These are phyloP conservation scores for Polyporus tsugae DNA, from an alignment of 1,284 basidiomycete species.

Conservation along the genomic window DNA sequence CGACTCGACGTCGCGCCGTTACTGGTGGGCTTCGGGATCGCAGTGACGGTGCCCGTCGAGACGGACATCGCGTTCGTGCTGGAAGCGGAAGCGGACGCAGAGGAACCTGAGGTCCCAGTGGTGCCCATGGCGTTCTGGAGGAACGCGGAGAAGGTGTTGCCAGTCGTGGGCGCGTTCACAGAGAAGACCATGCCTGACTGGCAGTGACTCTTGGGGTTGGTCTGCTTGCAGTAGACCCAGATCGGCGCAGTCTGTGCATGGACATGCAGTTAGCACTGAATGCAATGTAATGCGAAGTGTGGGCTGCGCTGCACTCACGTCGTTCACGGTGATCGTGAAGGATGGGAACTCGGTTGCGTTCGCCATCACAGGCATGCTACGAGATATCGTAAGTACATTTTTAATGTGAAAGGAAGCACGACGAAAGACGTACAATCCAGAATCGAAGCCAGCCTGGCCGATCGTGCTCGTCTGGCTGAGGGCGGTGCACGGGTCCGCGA, in stretches of 20 bases:
- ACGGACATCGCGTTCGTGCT: slow-evolving; percentile 17
- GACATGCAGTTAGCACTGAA: slow-evolving; percentile 5
- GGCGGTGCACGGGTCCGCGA: slow-evolving; percentile 61
- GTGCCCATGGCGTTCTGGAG: slow-evolving; percentile 44
- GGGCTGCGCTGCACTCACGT: slow-evolving; percentile 45
- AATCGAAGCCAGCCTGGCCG: slow-evolving; percentile 65
- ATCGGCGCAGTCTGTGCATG: slow-evolving; percentile 52
- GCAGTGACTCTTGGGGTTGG: slow-evolving; percentile 57
- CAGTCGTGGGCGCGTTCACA: slow-evolving; percentile 62
- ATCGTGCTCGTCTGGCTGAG: slow-evolving; percentile 55
- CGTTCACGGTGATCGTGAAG: slow-evolving; percentile 63
- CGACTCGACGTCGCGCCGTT: slow-evolving; percentile 14
- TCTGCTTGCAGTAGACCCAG: slow-evolving; percentile 71
- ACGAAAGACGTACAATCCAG: slow-evolving; percentile 59
- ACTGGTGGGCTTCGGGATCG: not conserved
- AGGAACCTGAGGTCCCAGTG: slow-evolving; percentile 14
- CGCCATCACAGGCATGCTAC: slow-evolving; percentile 58
- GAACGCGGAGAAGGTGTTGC: slow-evolving; percentile 69
- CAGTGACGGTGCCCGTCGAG: slow-evolving; percentile 13
- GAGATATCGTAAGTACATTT: slow-evolving; percentile 5
- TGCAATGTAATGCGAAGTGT: slow-evolving; percentile 4
- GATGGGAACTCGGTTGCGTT: slow-evolving; percentile 55
- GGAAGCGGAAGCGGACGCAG: slow-evolving; percentile 9
- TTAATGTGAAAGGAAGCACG: not conserved
- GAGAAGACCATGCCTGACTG: slow-evolving; percentile 72